Evolutionary conservation across 805 yeast genomes (phyloP).

Genomic region (Candida tibetensis): DNA sequence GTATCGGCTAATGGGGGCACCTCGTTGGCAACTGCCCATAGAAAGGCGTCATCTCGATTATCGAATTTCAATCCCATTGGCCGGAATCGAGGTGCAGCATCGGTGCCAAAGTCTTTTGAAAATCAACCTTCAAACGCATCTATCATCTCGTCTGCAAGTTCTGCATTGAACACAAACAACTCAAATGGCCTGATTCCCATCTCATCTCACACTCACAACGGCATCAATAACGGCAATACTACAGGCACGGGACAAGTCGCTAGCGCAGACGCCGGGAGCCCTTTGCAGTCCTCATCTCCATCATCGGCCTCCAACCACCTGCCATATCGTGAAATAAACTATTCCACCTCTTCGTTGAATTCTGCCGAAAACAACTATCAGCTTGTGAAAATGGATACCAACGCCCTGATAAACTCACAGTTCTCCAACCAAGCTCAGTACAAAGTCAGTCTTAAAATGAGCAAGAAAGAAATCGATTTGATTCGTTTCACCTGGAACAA

Average conservation of each 20-base stretch:
- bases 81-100: constrained; percentile 5
- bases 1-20: constrained; percentile 2
- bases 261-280: too few relatives aligned
- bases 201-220: background rate
- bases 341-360: constrained; percentile 6
- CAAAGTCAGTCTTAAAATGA: constrained; percentile 18
- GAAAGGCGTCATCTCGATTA: constrained; percentile 12
- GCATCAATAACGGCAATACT: background rate
- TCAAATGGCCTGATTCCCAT: background rate
- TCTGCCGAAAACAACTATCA: constrained; percentile 12
- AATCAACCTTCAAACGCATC: background rate
- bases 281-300: too few relatives aligned
- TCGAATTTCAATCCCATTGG: constrained; percentile 11
- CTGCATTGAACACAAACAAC: too few relatives aligned
- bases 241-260: background rate
- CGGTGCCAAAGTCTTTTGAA: background rate
- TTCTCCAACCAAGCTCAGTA: constrained; percentile 14
- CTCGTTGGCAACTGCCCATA: background rate
- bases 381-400: constrained; percentile 17
- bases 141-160: too few relatives aligned
- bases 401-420: constrained; percentile 12
- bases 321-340: background rate
- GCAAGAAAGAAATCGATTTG: constrained; percentile 40
- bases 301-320: too few relatives aligned
- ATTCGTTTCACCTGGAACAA: constrained; percentile 47